phyloP scores from a whole-genome alignment of 257 asterid genomes.

The Solanum tarapatanum region DNA sequence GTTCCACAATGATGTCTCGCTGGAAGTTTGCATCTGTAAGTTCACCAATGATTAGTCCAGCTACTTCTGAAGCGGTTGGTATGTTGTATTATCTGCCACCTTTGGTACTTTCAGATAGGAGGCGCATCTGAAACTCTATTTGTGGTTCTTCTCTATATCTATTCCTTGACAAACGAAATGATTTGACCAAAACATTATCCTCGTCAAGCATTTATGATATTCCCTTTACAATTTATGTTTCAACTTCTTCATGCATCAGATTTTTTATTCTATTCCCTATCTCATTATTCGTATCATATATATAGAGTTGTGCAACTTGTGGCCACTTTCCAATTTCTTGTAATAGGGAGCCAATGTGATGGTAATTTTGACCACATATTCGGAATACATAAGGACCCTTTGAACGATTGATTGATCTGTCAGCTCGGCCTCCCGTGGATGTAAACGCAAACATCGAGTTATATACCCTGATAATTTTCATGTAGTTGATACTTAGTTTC shows the following conservation, averaged over 20 bases:
- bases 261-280: not conserved
- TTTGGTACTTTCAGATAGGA: not conserved
- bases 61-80: not conserved
- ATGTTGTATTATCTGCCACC: not conserved
- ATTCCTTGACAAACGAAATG: not conserved
- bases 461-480: not conserved
- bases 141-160: not conserved
- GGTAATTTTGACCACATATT: not conserved
- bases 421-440: not conserved
- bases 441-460: not conserved
- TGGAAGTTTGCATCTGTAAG: not conserved
- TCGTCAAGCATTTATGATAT: not conserved
- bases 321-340: not conserved
- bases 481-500: not conserved
- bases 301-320: not conserved
- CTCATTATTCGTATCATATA: not conserved
- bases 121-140: not conserved
- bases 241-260: not conserved
- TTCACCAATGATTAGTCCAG: not conserved
- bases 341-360: not conserved
- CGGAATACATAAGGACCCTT: not conserved
- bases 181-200: not conserved
- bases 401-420: not conserved
- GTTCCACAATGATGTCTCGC: no score
- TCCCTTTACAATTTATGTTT: not conserved